Conservation (phyloP, 768 basidiomycete genomes). For the Leucosporidium creatinivorum region DNA sequence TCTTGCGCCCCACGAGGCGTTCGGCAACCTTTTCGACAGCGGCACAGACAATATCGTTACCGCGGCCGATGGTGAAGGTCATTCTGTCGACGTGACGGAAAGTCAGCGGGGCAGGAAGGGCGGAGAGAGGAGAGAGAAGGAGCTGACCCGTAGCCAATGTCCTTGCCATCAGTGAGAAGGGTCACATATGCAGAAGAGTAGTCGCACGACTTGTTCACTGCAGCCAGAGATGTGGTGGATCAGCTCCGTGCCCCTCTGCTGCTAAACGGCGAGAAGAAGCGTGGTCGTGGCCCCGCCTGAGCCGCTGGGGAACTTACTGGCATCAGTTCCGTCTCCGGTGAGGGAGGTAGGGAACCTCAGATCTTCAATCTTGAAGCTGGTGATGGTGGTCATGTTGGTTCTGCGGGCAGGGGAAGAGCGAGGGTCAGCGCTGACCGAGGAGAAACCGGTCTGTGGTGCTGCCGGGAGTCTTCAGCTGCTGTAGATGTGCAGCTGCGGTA, state of each 20-base stretch:
- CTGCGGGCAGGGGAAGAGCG: background rate
- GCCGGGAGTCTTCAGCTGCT: background rate
- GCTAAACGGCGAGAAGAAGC: background rate
- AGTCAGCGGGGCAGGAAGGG: background rate
- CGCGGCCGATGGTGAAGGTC: slow-evolving; percentile 91
- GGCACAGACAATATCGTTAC: slow-evolving; percentile 86
- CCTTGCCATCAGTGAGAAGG: slow-evolving; percentile 59
- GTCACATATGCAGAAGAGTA: slow-evolving; percentile 89
- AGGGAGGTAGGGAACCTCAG: slow-evolving; percentile 30
- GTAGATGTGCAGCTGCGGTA: background rate
- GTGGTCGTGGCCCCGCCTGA: background rate
- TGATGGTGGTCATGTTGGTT: background rate
- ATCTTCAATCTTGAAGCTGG: slow-evolving; percentile 27
- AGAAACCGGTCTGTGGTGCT: too few relatives aligned
- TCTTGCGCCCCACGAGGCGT: slow-evolving; percentile 72
- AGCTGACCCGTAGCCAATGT: slow-evolving; percentile 59
- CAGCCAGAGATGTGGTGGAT: background rate
- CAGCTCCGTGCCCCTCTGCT: slow-evolving; percentile 43
- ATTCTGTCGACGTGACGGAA: slow-evolving; percentile 51
- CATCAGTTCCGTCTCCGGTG: slow-evolving; percentile 29
- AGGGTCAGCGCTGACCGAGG: background rate
- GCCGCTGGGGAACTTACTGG: slow-evolving; percentile 2
- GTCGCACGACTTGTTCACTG: slow-evolving; percentile 81
- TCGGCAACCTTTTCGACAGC: slow-evolving; percentile 49
- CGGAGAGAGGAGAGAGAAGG: slow-evolving; percentile 35